Evolutionary conservation across 148 eudicot genomes (phyloP), one percentile per base, ranked within the genome.

Genomic region (Cornus florida): DNA sequence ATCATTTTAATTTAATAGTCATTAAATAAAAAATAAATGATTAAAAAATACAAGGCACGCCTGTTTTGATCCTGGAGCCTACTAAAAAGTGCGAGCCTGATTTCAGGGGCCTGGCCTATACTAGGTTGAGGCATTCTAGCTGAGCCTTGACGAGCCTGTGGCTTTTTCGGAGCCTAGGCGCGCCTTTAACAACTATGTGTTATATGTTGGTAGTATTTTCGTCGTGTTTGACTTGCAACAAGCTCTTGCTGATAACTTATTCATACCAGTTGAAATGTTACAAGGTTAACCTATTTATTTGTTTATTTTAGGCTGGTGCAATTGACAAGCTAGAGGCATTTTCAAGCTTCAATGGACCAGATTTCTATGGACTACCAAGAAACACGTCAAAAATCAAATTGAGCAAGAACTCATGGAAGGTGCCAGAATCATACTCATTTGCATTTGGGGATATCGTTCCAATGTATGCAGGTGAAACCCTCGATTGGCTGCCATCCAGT

Each of bases 331-430:
- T 97, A 71, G 99, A 95, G 83, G 98, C 95, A 46, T 95, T 95
- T 83, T 89, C 94, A 22, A 95, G 99, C 88, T 97, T 97, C 73
- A 94, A 97, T 69, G 99, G 99, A 74, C 98, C 99, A 19, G 99
- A 97, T 82, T 94, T 97, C 77, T 97, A 97, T 38, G 95, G 94
- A 23, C 94, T 97, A 70, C 96, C 98, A 19, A 78, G 98, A 84
- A 97, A 97, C 88, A 87, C 88, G 35, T 71, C 91, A 8, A 92
- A 87, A 80, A 87, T 94, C 72, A 89, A 89, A 83, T 76, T 97
- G 87, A 86, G 57, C 48, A 94, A 84, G 85, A 77, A 83, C 67
- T 86, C 89, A 43, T 97, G 94, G 98, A 90, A 92, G 81, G 99
- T 97, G 64, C 99, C 98, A 3, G 87, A 87, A 62, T 83, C 84